Conservation (phyloP, 2,329 filamentous ascomycete genomes). For the Ophiostoma sp. region DNA sequence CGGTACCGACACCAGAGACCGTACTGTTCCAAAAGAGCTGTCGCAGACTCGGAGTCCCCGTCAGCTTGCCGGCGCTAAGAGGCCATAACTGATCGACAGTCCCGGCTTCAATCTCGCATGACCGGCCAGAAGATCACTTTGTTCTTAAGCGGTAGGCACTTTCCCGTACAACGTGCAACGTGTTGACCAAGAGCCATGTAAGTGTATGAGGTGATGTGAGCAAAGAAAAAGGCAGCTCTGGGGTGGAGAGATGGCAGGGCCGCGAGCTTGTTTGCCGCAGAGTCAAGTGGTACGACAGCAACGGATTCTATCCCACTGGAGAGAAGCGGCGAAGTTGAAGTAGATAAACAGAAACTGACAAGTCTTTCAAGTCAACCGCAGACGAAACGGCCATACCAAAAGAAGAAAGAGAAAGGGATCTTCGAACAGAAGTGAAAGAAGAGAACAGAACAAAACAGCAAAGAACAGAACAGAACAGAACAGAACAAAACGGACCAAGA, state of each 20-base stretch:
- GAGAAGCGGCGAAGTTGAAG: neutral
- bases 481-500: neutral
- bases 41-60: neutral
- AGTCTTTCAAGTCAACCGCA: neutral
- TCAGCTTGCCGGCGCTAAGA: neutral
- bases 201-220: neutral
- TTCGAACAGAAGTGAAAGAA: neutral
- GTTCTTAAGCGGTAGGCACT: neutral
- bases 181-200: neutral
- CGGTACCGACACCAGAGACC: neutral
- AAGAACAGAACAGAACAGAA: neutral
- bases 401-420: neutral
- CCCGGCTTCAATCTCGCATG: neutral
- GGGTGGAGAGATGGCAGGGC: neutral
- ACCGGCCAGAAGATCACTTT: too few species aligned
- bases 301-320: neutral
- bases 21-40: neutral
- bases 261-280: neutral
- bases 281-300: constrained; percentile 19
- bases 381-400: neutral
- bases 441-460: neutral
- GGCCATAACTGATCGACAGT: neutral
- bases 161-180: neutral
- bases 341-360: constrained; percentile 1
- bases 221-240: neutral